A percentile compares a stretch with the other conserved stretches of the same genome.
phyloP scores from a whole-genome alignment of 169 alveolate species.

The Amoebophrya sp. region DNA sequence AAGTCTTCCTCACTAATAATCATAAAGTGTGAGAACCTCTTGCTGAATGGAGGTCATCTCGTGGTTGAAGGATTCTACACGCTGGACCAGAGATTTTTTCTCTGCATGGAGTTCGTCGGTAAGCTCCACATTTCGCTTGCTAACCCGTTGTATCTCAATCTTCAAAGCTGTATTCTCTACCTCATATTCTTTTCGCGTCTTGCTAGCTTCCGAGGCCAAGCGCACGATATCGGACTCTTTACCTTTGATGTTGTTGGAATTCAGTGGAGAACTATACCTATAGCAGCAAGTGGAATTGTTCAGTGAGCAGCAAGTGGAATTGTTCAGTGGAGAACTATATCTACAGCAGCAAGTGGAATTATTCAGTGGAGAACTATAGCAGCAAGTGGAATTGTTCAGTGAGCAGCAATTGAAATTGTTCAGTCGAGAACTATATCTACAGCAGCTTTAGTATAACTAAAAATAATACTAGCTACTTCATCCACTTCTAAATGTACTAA shows the following conservation, averaged over 20 bases:
- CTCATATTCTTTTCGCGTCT: not conserved
- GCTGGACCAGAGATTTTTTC: not conserved
- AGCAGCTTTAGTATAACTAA: too few species aligned
- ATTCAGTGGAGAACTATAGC: too few species aligned
- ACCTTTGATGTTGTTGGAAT: not conserved
- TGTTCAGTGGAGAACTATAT: too few species aligned
- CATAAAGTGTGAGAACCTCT: not conserved
- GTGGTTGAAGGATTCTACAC: not conserved
- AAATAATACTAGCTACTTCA: not conserved
- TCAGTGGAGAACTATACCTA: too few species aligned
- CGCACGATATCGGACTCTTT: not conserved
- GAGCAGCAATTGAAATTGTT: too few species aligned
- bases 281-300: too few species aligned
- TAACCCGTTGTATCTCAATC: not conserved
- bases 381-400: too few species aligned
- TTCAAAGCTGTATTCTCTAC: not conserved
- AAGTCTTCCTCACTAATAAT: too few species aligned
- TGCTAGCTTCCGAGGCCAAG: not conserved
- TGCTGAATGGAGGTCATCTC: not conserved
- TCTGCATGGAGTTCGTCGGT: not conserved
- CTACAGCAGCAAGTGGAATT: too few species aligned
- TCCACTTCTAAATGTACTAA: not conserved
- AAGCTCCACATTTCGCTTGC: not conserved
- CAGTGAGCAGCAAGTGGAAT: too few species aligned
- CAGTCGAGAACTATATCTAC: too few species aligned